Conservation (phyloP, 164 flowering plant genomes). For the Umbellularia californica region DNA sequence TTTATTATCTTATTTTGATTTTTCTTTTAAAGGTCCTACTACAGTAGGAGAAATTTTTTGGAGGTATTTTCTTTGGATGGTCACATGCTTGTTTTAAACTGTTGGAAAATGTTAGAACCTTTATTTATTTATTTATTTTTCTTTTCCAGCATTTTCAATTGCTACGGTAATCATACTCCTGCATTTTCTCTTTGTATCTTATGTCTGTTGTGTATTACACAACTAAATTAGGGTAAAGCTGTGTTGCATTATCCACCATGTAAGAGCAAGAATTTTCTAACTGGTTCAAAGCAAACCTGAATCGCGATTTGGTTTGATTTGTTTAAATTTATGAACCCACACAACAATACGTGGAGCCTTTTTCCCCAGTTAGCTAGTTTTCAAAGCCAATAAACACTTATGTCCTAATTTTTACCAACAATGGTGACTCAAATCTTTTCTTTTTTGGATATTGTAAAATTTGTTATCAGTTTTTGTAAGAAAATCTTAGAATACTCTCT, state of each 20-base stretch:
- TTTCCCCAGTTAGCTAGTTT: too few relatives aligned
- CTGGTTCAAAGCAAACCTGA: too few relatives aligned
- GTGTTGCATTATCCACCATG: neutral
- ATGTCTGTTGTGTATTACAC: neutral
- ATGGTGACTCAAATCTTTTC: too few relatives aligned
- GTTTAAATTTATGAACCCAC: too few relatives aligned
- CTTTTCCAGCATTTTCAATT: neutral
- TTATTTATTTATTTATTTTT: too few relatives aligned
- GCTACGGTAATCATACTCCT: neutral
- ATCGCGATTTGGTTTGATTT: too few relatives aligned
- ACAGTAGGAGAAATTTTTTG: neutral
- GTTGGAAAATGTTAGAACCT: neutral
- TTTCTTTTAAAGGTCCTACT: neutral
- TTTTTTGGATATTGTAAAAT: too few relatives aligned
- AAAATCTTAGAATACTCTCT: neutral
- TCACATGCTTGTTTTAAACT: neutral
- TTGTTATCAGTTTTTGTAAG: neutral
- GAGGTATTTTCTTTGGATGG: conserved; percentile 1
- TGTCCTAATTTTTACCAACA: too few relatives aligned
- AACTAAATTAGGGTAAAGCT: neutral
- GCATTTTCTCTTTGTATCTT: neutral
- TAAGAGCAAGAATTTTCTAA: neutral
- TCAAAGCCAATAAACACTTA: too few relatives aligned
- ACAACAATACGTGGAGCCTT: too few relatives aligned
- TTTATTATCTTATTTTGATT: neutral